phyloP scores from a whole-genome alignment of 495 filamentous ascomycete genomes.

The Aspergillus coremiiformis region DNA sequence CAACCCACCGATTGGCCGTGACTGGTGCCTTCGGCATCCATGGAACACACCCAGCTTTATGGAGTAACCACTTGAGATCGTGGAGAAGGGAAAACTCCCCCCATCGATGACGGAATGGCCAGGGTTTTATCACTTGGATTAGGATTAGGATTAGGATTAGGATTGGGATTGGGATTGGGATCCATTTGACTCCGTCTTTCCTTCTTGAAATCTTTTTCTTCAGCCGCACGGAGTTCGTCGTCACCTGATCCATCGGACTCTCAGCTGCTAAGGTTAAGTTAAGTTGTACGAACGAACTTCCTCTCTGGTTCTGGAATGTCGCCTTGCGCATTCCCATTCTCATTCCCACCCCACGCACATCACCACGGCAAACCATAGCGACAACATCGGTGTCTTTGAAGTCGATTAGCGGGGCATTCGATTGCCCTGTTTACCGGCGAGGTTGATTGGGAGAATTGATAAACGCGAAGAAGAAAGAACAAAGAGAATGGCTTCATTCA shows the following conservation, averaged over 20 bases:
- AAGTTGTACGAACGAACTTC: too few species aligned
- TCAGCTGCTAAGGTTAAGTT: too few species aligned
- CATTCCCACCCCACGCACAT: background rate
- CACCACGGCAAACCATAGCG: background rate
- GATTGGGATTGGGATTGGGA: too few species aligned
- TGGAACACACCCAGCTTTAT: slow-evolving; percentile 9
- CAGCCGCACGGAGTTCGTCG: background rate
- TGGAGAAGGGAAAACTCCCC: slow-evolving; percentile 10
- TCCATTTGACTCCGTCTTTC: too few species aligned
- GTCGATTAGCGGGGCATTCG: background rate
- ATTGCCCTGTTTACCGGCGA: background rate
- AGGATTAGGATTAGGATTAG: too few species aligned
- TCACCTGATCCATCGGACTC: background rate
- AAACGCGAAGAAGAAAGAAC: background rate
- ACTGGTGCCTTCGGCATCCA: slow-evolving; percentile 12
- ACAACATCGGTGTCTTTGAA: background rate
- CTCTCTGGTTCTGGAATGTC: slow-evolving; percentile 14
- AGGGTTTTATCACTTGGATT: too few species aligned
- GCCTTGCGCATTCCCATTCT: slow-evolving; percentile 8
- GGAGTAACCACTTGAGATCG: slow-evolving; percentile 12
- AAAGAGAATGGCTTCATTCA: slow-evolving; percentile 55
- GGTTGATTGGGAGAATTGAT: background rate
- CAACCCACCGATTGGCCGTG: background rate
- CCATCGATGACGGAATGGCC: slow-evolving; percentile 1
- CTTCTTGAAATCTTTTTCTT: too few species aligned